A percentile compares a stretch with the other conserved stretches of the same genome.
Conservation (phyloP, 1,284 basidiomycete genomes). For the Coniferiporia sulphurascens region DNA sequence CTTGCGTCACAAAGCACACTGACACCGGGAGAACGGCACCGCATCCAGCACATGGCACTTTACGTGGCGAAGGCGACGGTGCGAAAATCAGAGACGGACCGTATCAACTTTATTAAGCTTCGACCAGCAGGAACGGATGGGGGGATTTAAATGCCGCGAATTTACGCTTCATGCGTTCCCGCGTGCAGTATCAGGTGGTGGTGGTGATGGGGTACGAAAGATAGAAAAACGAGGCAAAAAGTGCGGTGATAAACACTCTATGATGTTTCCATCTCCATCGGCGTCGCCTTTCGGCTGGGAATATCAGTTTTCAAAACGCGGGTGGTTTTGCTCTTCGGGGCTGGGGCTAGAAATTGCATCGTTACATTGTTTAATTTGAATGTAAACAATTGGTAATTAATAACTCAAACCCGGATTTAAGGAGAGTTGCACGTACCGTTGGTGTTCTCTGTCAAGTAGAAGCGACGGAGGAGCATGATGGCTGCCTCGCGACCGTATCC, state of each 20-base stretch:
- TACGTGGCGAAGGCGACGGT: not conserved
- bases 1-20: too few species aligned
- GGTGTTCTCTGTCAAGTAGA: slow-evolving; percentile 93
- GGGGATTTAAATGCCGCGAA: not conserved
- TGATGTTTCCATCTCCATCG: not conserved
- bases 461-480: slow-evolving; percentile 90
- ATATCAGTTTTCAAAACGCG: slow-evolving; percentile 75
- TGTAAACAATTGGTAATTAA: slow-evolving; percentile 15
- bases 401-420: not conserved
- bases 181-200: not conserved
- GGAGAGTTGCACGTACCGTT: slow-evolving; percentile 58
- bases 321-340: slow-evolving; percentile 69
- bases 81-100: not conserved
- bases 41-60: not conserved
- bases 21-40: too few species aligned
- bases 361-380: slow-evolving; percentile 14
- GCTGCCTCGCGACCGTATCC: slow-evolving; percentile 91
- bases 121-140: not conserved
- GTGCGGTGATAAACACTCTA: not conserved
- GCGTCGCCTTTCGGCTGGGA: slow-evolving; percentile 16
- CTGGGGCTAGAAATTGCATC: slow-evolving; percentile 50
- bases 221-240: not conserved
- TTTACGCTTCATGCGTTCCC: not conserved
- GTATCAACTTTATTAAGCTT: not conserved
- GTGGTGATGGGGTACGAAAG: not conserved